Conservation (phyloP, 108 stramenopile genomes). For the Mediolabrus comicus region DNA sequence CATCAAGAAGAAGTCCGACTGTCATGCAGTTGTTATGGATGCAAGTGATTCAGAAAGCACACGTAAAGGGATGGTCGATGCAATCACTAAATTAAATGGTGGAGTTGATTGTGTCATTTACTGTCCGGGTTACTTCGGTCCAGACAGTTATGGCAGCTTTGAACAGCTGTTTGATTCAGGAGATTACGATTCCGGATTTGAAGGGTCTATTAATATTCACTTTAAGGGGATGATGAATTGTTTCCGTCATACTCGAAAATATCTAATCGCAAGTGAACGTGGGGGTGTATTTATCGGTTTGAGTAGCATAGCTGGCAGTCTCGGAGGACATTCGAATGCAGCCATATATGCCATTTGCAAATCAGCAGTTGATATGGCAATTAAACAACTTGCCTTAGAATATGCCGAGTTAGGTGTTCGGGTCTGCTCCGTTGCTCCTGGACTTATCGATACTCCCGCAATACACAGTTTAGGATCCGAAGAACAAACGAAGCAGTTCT, state of each 20-base stretch:
- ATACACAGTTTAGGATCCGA: slow-evolving; percentile 3
- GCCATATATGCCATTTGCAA: slow-evolving; percentile 15
- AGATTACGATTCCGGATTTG: slow-evolving; percentile 3
- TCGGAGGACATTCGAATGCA: slow-evolving; percentile 8
- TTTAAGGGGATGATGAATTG: slow-evolving; percentile 12
- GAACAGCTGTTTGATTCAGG: slow-evolving; percentile 16
- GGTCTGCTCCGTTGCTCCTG: slow-evolving; percentile 6
- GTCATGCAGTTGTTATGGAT: not conserved
- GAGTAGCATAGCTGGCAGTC: slow-evolving; percentile 5
- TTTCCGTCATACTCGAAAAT: slow-evolving; percentile 6
- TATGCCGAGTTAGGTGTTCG: slow-evolving; percentile 5
- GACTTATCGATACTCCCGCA: slow-evolving; percentile 11
- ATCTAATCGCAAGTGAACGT: slow-evolving; percentile 1
- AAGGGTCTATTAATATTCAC: slow-evolving; percentile 16
- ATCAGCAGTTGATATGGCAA: slow-evolving; percentile 6
- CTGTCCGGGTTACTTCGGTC: slow-evolving; percentile 13
- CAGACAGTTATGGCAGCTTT: slow-evolving; percentile 8
- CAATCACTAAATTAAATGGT: not conserved
- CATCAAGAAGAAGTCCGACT: not conserved
- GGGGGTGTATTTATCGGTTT: slow-evolving; percentile 6
- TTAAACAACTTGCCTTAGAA: slow-evolving; percentile 15
- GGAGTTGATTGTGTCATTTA: slow-evolving; percentile 10
- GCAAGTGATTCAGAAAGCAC: not conserved
- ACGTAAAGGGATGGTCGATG: not conserved
- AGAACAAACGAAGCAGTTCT: not conserved